Percentiles rank a stretch among this genome's conserved stretches.
phyloP scores from a whole-genome alignment of 305 asterid species.

The Fraxinus paxiana region DNA sequence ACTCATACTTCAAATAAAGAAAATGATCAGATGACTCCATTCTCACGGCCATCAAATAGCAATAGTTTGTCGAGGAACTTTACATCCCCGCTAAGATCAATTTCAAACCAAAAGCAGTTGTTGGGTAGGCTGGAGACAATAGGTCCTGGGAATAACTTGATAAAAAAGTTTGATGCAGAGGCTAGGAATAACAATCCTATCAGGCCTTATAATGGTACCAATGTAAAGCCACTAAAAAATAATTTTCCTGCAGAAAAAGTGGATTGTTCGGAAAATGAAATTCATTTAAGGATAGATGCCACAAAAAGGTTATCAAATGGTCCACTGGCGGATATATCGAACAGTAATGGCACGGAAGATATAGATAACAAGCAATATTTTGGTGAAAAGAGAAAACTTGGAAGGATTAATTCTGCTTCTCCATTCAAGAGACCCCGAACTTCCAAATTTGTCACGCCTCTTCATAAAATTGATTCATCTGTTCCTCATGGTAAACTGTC shows the following conservation, averaged over 20 bases:
- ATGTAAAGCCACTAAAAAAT: slow-evolving; percentile 31
- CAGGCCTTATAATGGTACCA: slow-evolving; percentile 28
- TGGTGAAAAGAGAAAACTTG: slow-evolving; percentile 61
- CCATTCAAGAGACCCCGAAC: slow-evolving; percentile 89
- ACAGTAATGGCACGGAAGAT: slow-evolving; percentile 32
- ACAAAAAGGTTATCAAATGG: slow-evolving; percentile 41
- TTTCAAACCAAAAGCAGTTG: slow-evolving; percentile 39
- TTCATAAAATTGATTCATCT: slow-evolving; percentile 39
- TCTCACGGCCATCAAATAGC: slow-evolving; percentile 28
- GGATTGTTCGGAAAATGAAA: slow-evolving; percentile 32
- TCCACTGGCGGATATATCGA: slow-evolving; percentile 66
- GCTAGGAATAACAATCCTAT: slow-evolving; percentile 40
- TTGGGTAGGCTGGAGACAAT: slow-evolving; percentile 41
- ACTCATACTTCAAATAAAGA: slow-evolving; percentile 32
- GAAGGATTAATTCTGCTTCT: slow-evolving; percentile 47
- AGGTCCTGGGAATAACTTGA: slow-evolving; percentile 65
- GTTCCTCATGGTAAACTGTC: slow-evolving; percentile 51
- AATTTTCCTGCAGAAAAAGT: slow-evolving; percentile 18
- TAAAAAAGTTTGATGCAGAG: slow-evolving; percentile 75
- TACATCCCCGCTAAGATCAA: slow-evolving; percentile 59
- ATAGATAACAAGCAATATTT: slow-evolving; percentile 36
- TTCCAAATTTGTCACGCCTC: slow-evolving; percentile 59
- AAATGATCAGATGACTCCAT: slow-evolving; percentile 45
- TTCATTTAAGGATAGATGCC: slow-evolving; percentile 28
- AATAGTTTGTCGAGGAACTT: slow-evolving; percentile 41